Evolutionary conservation across 1,284 basidiomycete species (phyloP), one percentile per base, ranked within the genome.

Genomic region (Volvariella surrecta): DNA sequence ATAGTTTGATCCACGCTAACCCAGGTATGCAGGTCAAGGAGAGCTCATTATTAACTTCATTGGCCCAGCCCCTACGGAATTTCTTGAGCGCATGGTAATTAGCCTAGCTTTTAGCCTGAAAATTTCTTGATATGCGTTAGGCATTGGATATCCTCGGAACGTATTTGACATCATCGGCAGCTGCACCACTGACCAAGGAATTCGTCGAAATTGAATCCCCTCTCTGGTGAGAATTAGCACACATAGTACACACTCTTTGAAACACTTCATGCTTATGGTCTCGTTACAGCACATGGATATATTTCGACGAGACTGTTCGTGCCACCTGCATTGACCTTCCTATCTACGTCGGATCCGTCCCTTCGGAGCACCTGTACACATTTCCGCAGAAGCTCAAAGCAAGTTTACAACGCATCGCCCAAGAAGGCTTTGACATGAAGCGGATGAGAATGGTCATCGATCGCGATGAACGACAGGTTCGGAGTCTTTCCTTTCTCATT

Each of bases 131-230:
- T 40, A 41, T 32, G 32, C 46, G 30, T 45, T 49, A 90, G 75
- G 94, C 92, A 4, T 62, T 98, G 48, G 89, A 93, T 51, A 70
- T 97, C 32, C 67, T 99, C 16, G 74, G 78, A n/a, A 79, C 78
- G 15, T 99, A 99, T 59, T 71, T 99, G 32, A 93, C 91, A 38
- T 89, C 90, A 37, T 89, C 89, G 8, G 71, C 93, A 1, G 87
- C 90, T 19, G 86, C 92, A 10, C 93, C 94, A 15, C 66, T 99
- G 45, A 91, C 89, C 58, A 94, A 94, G 63, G 89, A 92, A 57
- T 97, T 88, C 52, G 76, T 98, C 41, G 96, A 99, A 65, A 88
- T 85, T 40, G 84, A 94, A 52, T 82, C 86, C 43, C 96, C 96
- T 0, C 71, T 90, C 40, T 95, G 90, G 88, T 85, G 50, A 35